These are phyloP conservation scores for Schizosaccharomyces versatilis DNA, from an alignment of 1,139 yeast genomes.

Conservation along the genomic window DNA sequence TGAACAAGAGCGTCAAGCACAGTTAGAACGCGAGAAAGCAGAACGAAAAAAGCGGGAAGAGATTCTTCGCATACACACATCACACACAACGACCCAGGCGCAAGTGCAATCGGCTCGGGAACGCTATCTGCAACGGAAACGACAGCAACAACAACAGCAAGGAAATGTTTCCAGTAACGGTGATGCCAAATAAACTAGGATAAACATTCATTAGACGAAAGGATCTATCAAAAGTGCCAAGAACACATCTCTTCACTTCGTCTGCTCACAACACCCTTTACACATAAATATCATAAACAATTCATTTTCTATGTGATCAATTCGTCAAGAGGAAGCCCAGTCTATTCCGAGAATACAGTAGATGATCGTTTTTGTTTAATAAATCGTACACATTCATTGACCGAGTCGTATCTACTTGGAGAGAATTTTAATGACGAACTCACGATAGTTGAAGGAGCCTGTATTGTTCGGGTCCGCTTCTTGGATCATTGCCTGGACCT, in stretches of 20 bases:
- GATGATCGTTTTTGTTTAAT: no score
- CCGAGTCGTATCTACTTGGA: not conserved
- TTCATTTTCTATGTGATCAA: no score
- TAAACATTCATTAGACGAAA: no score
- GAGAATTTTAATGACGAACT: not conserved
- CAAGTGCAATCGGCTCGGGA: constrained; percentile 16
- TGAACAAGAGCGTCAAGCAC: constrained; percentile 26
- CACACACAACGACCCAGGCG: constrained; percentile 12
- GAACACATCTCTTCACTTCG: no score
- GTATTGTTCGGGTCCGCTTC: not conserved
- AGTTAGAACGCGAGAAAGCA: constrained; percentile 27
- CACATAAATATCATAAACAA: no score
- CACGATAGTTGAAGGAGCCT: not conserved
- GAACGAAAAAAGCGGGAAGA: constrained; percentile 18
- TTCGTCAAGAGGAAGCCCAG: no score
- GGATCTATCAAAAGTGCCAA: no score
- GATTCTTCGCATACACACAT: constrained; percentile 9
- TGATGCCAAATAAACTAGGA: no score
- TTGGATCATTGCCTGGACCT: not conserved
- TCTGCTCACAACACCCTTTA: no score
- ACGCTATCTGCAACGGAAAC: constrained; percentile 17
- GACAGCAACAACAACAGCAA: not conserved
- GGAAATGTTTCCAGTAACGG: not conserved
- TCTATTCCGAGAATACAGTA: no score
- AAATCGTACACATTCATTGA: no score